Percentiles rank a stretch among this genome's conserved stretches.
These are phyloP conservation scores for Neonectria ditissima DNA, from an alignment of 2,329 filamentous ascomycete genomes.

Conservation along the genomic window DNA sequence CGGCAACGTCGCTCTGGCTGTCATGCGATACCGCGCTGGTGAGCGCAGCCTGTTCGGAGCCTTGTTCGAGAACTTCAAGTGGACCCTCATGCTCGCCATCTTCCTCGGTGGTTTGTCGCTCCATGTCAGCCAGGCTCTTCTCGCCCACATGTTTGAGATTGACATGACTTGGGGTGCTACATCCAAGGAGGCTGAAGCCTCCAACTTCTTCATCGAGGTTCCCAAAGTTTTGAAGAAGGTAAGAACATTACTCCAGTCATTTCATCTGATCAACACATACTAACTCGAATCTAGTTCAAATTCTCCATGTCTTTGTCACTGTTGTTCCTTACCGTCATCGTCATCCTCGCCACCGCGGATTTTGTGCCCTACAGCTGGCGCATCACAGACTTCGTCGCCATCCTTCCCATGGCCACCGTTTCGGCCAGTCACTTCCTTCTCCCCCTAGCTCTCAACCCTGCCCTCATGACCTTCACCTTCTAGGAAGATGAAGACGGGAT, in stretches of 20 bases:
- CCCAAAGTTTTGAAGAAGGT: constrained; percentile 82
- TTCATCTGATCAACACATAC: constrained; percentile 10
- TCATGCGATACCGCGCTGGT: constrained; percentile 78
- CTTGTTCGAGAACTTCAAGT: constrained; percentile 75
- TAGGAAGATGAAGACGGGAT: constrained; percentile 53
- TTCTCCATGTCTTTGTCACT: constrained; percentile 74
- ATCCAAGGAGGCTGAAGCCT: constrained; percentile 82
- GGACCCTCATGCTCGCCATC: constrained; percentile 79
- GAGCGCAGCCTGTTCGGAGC: constrained; percentile 70
- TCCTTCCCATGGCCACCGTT: constrained; percentile 81
- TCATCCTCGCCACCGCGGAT: constrained; percentile 71
- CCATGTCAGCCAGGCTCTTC: constrained; percentile 82
- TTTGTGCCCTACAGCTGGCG: constrained; percentile 75
- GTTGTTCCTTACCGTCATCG: constrained; percentile 69
- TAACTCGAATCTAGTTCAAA: constrained; percentile 68
- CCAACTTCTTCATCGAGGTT: constrained; percentile 87
- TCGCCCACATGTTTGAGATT: constrained; percentile 86
- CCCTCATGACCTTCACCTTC: constrained; percentile 83
- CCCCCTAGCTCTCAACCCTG: constrained; percentile 81
- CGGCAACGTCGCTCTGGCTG: constrained; percentile 77
- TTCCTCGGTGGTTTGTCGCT: constrained; percentile 86
- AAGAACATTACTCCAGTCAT: constrained; percentile 57
- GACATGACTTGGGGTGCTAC: constrained; percentile 90
- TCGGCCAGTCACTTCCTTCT: constrained; percentile 76
- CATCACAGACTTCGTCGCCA: constrained; percentile 79